These are phyloP conservation scores for Pseudogymnoascus sp. DNA, from an alignment of 2,329 filamentous ascomycete species.

Conservation along the genomic window DNA sequence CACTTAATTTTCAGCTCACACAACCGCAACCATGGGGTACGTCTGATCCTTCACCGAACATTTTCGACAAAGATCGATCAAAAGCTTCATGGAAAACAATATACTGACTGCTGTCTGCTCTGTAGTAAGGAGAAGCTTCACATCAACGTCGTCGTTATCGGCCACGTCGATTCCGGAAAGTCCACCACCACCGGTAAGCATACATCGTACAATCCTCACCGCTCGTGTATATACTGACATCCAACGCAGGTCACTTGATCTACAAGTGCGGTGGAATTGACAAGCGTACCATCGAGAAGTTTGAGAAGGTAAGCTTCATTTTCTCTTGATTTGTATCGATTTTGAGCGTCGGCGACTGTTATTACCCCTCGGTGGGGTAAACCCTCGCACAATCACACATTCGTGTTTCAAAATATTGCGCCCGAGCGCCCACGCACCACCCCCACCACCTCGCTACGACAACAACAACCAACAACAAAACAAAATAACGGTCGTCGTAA, in stretches of 20 bases:
- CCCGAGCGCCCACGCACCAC: slow-evolving; percentile 14
- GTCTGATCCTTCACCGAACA: slow-evolving; percentile 17
- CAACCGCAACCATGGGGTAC: slow-evolving; percentile 30
- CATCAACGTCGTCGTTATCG: slow-evolving; percentile 98
- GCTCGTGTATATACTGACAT: slow-evolving; percentile 21
- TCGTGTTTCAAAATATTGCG: slow-evolving; percentile 19
- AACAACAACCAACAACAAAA: slow-evolving; percentile 16
- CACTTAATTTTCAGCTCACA: slow-evolving; percentile 9
- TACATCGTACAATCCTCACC: neutral
- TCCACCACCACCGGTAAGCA: slow-evolving; percentile 86
- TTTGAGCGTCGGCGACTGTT: slow-evolving; percentile 22
- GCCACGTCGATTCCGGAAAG: slow-evolving; percentile 99
- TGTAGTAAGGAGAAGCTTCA: slow-evolving; percentile 90
- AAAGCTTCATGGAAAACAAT: slow-evolving; percentile 17
- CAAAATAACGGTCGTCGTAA: slow-evolving; percentile 11
- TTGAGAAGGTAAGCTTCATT: slow-evolving; percentile 81
- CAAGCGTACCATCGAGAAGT: slow-evolving; percentile 99
- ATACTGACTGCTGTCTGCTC: slow-evolving; percentile 21
- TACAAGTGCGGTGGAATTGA: slow-evolving; percentile 99
- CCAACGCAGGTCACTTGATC: slow-evolving; percentile 80
- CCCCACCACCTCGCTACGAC: slow-evolving; percentile 10
- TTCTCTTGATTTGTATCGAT: slow-evolving; percentile 10
- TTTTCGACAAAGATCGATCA: slow-evolving; percentile 17
- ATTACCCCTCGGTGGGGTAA: slow-evolving; percentile 29
- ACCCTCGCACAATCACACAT: slow-evolving; percentile 21